Percentiles rank a stretch among this genome's conserved stretches.
phyloP scores from a whole-genome alignment of 305 asterid species.

The Solanum hybrid region DNA sequence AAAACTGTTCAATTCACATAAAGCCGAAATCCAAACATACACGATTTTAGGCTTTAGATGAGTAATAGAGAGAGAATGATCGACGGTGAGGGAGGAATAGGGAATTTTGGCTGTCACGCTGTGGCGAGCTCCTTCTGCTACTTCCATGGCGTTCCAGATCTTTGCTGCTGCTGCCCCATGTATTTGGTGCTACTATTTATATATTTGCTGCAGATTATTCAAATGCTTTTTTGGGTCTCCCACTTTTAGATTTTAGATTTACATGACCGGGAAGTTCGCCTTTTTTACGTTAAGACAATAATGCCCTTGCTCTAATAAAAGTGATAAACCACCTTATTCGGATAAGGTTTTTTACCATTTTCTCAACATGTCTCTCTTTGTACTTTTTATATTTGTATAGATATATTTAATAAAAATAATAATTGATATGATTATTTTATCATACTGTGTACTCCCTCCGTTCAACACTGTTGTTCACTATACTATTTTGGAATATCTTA shows the following conservation, averaged over 20 bases:
- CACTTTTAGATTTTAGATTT: neutral
- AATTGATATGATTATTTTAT: too few relatives aligned
- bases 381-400: too few relatives aligned
- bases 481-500: too few relatives aligned
- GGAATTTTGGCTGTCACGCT: slow-evolving; percentile 53
- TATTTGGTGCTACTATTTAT: neutral
- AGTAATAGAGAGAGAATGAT: slow-evolving; percentile 68
- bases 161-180: slow-evolving; percentile 39
- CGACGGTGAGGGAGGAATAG: slow-evolving; percentile 54
- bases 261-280: neutral
- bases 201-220: neutral
- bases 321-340: neutral
- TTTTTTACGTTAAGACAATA: neutral
- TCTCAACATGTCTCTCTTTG: too few relatives aligned
- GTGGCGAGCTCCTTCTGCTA: slow-evolving; percentile 38
- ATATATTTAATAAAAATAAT: too few relatives aligned
- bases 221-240: neutral
- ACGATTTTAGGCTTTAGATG: slow-evolving; percentile 67
- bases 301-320: neutral
- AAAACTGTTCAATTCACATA: neutral
- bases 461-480: too few relatives aligned
- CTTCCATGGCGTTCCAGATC: slow-evolving; percentile 79
- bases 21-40: slow-evolving; percentile 22
- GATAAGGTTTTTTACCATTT: neutral
- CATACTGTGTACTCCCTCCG: too few relatives aligned